These are phyloP conservation scores for Tephrocybe sp. DNA, from an alignment of 768 basidiomycete species.

Conservation along the genomic window DNA sequence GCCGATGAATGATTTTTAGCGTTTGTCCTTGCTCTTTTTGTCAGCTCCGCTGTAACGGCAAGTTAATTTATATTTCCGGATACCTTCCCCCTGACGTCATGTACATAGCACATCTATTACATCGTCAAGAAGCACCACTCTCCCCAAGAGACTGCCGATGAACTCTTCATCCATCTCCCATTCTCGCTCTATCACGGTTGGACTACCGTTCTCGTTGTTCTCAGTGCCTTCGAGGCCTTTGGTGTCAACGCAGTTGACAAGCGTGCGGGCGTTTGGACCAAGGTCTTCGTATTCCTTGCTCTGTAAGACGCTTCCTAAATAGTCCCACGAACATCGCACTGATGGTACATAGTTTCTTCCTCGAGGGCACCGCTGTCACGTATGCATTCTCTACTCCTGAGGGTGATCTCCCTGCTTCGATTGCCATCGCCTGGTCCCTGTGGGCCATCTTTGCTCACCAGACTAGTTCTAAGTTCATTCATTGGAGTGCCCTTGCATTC, in stretches of 20 bases:
- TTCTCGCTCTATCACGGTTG: conserved; percentile 96
- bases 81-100: conserved; percentile 29
- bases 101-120: conserved; percentile 89
- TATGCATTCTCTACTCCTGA: conserved; percentile 91
- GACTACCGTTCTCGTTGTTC: conserved; percentile 80
- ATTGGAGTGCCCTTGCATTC: conserved; percentile 87
- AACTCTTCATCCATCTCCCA: conserved; percentile 91
- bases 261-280: conserved; percentile 83
- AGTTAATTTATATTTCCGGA: conserved; percentile 21
- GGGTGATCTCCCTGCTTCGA: conserved; percentile 90
- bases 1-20: conserved; percentile 43
- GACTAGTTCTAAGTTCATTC: conserved; percentile 69
- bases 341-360: conserved; percentile 65
- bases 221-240: conserved; percentile 87
- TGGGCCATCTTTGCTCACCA: conserved; percentile 90
- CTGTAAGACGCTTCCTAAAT: conserved; percentile 48
- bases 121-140: conserved; percentile 85
- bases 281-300: conserved; percentile 92
- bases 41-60: conserved; percentile 67
- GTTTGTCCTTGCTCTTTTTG: conserved; percentile 86
- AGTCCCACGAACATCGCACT: conserved; percentile 3
- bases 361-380: conserved; percentile 87
- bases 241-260: conserved; percentile 71
- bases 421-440: conserved; percentile 91
- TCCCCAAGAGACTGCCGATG: conserved; percentile 65